Evolutionary conservation across 23 red algal species (phyloP).

Genomic region (Cyanidium caldarium): DNA sequence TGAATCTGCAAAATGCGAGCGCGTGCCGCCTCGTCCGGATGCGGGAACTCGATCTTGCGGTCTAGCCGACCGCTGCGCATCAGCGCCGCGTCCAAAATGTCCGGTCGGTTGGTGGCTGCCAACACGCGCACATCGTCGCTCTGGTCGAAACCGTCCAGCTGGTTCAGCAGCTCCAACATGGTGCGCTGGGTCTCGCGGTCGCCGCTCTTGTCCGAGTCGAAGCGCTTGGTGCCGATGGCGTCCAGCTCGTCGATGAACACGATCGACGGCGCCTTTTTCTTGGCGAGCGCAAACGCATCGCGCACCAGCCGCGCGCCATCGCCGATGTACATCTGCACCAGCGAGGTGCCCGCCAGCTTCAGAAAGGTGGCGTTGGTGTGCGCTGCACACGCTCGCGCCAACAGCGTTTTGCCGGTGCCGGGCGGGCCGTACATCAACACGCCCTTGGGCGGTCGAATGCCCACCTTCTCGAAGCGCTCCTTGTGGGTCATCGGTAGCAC

Average conservation of each 20-base stretch:
- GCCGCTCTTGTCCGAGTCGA: conserved; percentile 91
- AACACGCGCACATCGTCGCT: conserved; percentile 84
- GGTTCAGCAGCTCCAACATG: conserved; percentile 98
- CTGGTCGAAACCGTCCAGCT: conserved; percentile 83
- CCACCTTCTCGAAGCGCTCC: conserved; percentile 81
- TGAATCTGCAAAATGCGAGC: conserved; percentile 91
- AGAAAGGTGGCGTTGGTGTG: conserved; percentile 99
- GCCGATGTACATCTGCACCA: conserved; percentile 99
- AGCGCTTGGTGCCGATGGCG: conserved; percentile 97
- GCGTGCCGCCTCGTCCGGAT: conserved; percentile 83
- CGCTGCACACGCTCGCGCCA: conserved; percentile 94
- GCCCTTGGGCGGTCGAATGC: conserved; percentile 97
- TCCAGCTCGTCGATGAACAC: conserved; percentile 99
- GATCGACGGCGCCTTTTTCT: conserved; percentile 95
- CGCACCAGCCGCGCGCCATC: conserved; percentile 96
- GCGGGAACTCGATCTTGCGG: conserved; percentile 95
- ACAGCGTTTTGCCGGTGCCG: conserved; percentile 92
- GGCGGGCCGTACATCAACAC: conserved; percentile 99
- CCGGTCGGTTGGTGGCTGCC: conserved; percentile 87
- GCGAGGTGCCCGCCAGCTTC: conserved; percentile 86
- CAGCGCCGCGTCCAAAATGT: conserved; percentile 94
- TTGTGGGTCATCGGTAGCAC: conserved; percentile 93
- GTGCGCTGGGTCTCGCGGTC: conserved; percentile 95
- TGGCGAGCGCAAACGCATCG: conserved; percentile 95
- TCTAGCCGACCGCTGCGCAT: conserved; percentile 86